Evolutionary conservation across 2,329 filamentous ascomycete genomes (phyloP), one percentile per base, ranked within the genome.

Genomic region (Byssoonygena ceratinophila): DNA sequence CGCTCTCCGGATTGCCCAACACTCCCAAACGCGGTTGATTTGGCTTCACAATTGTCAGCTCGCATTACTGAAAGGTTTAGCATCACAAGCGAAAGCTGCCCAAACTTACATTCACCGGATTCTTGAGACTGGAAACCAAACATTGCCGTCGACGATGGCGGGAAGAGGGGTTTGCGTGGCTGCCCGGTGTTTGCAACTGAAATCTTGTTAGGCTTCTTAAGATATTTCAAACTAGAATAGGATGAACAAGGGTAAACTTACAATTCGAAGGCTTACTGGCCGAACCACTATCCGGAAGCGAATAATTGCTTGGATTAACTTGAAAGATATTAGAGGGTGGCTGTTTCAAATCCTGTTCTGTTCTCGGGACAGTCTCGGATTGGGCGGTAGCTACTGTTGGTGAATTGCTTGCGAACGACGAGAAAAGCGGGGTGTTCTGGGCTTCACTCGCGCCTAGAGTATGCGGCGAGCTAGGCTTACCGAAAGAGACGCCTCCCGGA

Each of bases 391-490:
- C 18, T 23, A 14, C 9, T 43, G 29, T 39, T 31, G 40, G 12
- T 20, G 20, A 16, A 37, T n/a, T 25, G 4, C 5, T 27, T 18
- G 31, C 2, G 34, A 27, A 20, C 5, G 39, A 14, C 8, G 29
- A 1, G 39, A 39, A 51, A 22, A 37, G 9, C 8, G 39, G 49
- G 9, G 3, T 32, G 3, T 45, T 51, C 40, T 37, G 40, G 8
- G 7, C 20, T 45, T 31, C 27, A 5, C 2, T 22, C 7, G 22
- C 29, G 22, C 40, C 27, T 23, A 37, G 5, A 14, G 29, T n/a
- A 14, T 36, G 49, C 2, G 46, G n/a, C 27, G 43, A 46, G 34
- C 48, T 54, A 23, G 53, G 53, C 12, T 37, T 46, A 31, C 53
- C 53, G 37, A 54, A 54, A 18, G 29, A 36, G 14, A 45, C 9